phyloP scores from a whole-genome alignment of 441 rosid genomes.

The Sinapis alba region DNA sequence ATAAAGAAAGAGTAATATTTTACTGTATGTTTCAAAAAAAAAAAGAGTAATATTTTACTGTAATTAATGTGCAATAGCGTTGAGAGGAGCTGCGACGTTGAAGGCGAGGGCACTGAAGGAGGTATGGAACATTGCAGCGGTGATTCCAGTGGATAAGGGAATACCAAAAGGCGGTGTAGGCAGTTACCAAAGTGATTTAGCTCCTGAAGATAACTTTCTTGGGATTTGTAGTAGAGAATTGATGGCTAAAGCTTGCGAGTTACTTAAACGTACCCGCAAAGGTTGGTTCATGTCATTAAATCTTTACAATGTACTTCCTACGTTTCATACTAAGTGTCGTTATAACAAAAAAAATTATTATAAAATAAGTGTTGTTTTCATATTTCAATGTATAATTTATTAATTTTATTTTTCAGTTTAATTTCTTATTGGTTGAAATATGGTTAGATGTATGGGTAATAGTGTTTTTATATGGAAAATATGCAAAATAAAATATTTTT shows the following conservation, averaged over 20 bases:
- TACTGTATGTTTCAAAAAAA: no score
- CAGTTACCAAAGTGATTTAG: constrained; percentile 46
- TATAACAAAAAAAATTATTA: no score
- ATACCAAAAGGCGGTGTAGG: constrained; percentile 19
- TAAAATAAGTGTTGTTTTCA: no score
- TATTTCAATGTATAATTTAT: no score
- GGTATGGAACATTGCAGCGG: constrained; percentile 92
- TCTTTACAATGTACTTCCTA: no score
- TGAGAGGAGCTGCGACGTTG: constrained; percentile 88
- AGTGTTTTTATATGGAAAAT: no score
- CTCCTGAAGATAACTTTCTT: constrained; percentile 71
- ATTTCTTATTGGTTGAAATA: no score
- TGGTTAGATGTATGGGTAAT: no score
- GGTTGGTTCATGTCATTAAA: constrained; percentile 48
- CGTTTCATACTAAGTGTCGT: no score
- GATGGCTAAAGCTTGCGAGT: constrained; percentile 86
- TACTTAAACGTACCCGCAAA: constrained; percentile 90
- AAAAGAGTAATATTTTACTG: neutral
- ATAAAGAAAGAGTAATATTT: no score
- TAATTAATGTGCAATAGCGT: constrained; percentile 49
- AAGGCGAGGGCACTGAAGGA: constrained; percentile 92
- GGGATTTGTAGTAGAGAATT: constrained; percentile 82
- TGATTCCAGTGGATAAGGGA: constrained; percentile 85
- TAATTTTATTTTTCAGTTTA: no score
- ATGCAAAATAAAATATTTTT: no score